phyloP scores from a whole-genome alignment of 768 basidiomycete genomes.

The Phylloporus arenicola region DNA sequence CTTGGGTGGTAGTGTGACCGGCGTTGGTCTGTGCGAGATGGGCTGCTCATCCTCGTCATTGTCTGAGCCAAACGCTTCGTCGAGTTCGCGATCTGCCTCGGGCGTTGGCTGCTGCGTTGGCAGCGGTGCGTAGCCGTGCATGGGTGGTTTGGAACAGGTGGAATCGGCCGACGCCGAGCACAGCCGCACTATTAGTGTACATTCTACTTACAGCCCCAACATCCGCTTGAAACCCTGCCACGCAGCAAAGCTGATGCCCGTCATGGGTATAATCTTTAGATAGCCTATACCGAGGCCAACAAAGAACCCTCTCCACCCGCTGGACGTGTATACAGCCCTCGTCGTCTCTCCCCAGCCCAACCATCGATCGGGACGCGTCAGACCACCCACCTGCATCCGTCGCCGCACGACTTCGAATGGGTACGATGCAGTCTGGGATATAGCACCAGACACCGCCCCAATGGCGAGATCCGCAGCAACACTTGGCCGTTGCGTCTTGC shows the following conservation, averaged over 20 bases:
- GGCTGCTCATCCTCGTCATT: slow-evolving; percentile 37
- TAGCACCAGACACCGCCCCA: slow-evolving; percentile 80
- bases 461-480: slow-evolving; percentile 68
- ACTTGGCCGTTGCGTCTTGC: slow-evolving; percentile 35
- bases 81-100: slow-evolving; percentile 55
- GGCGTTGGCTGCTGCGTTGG: slow-evolving; percentile 44
- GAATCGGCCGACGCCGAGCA: neutral
- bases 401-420: slow-evolving; percentile 91
- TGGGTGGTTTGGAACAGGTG: slow-evolving; percentile 10
- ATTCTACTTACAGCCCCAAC: slow-evolving; percentile 29
- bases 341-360: slow-evolving; percentile 75
- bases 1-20: slow-evolving; percentile 18
- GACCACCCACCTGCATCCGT: slow-evolving; percentile 92
- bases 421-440: slow-evolving; percentile 87
- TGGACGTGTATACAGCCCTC: slow-evolving; percentile 52
- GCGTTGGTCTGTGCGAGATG: slow-evolving; percentile 29
- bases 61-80: slow-evolving; percentile 72
- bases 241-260: slow-evolving; percentile 84
- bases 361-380: slow-evolving; percentile 71
- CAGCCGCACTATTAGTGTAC: neutral
- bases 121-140: slow-evolving; percentile 53
- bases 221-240: slow-evolving; percentile 56
- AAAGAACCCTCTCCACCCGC: slow-evolving; percentile 87
- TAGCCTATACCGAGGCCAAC: slow-evolving; percentile 90
- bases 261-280: slow-evolving; percentile 94